Conservation (phyloP, 495 filamentous ascomycete genomes). For the Bacidia gigantensis region DNA sequence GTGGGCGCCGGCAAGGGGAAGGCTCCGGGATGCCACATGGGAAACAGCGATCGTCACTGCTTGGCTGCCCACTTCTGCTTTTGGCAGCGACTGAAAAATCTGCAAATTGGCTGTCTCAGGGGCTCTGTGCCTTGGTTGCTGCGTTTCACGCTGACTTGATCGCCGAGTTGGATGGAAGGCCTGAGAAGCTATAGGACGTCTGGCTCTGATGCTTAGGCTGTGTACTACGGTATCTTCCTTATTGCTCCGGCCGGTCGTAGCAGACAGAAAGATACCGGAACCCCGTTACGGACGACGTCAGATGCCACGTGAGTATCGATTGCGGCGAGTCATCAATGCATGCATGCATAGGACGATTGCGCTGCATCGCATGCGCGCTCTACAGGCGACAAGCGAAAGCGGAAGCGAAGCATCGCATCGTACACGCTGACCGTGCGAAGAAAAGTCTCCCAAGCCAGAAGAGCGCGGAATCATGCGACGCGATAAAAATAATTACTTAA, state of each 20-base stretch:
- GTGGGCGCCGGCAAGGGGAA: neutral
- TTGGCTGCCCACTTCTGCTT: neutral
- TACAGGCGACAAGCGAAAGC: neutral
- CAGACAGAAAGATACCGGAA: neutral
- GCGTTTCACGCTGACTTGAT: neutral
- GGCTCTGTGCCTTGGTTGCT: neutral
- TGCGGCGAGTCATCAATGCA: neutral
- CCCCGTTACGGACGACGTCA: neutral
- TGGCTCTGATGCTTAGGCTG: no score
- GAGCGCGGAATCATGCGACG: neutral
- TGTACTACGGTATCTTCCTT: neutral
- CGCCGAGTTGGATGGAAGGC: neutral
- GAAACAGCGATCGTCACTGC: neutral
- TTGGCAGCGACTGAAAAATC: no score
- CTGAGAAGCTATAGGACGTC: neutral
- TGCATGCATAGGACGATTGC: neutral
- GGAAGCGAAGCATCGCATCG: neutral
- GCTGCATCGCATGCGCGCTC: neutral
- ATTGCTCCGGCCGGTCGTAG: no score
- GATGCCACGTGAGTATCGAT: neutral
- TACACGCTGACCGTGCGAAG: neutral
- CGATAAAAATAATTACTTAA: neutral
- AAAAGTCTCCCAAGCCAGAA: neutral
- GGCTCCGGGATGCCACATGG: neutral
- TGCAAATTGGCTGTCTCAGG: no score